Percentiles rank a stretch among this genome's conserved stretches.
These are phyloP conservation scores for Polysphondylium violaceum DNA, from an alignment of 78 protist genomes.

Conservation along the genomic window DNA sequence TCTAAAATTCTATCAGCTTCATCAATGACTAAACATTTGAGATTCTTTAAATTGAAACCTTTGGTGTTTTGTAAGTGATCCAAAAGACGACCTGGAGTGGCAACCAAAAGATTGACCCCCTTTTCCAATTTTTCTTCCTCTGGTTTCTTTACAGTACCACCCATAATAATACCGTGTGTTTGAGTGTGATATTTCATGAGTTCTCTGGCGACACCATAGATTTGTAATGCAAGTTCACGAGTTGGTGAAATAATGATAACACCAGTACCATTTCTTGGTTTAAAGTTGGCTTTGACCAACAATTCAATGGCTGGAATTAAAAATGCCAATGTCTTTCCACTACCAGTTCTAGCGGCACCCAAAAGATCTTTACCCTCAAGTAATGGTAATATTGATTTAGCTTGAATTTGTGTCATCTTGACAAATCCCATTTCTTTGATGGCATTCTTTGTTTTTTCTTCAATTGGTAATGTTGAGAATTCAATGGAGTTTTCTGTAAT, in stretches of 20 bases:
- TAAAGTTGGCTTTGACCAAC: conserved; percentile 82
- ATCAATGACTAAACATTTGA: conserved; percentile 96
- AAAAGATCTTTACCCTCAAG: conserved; percentile 95
- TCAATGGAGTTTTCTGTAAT: conserved; percentile 19
- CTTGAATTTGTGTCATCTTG: conserved; percentile 96
- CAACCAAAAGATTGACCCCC: conserved; percentile 97
- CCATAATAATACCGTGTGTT: conserved; percentile 97
- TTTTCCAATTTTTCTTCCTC: conserved; percentile 94
- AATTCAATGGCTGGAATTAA: conserved; percentile 97
- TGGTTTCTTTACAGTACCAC: conserved; percentile 92
- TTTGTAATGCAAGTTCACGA: conserved; percentile 97
- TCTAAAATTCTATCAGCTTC: conserved; percentile 99
- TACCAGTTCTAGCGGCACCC: conserved; percentile 97
- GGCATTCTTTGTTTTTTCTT: conserved; percentile 79
- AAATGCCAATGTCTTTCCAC: conserved; percentile 98
- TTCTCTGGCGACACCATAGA: conserved; percentile 88
- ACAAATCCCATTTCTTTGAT: conserved; percentile 89
- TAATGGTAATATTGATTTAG: conserved; percentile 91
- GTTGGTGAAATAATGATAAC: conserved; percentile 92
- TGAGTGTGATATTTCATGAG: conserved; percentile 89
- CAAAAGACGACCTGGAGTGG: conserved; percentile 99
- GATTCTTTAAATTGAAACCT: conserved; percentile 92
- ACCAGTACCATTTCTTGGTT: conserved; percentile 92
- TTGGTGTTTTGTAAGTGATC: conserved; percentile 96
- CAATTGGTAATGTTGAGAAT: conserved; percentile 79